Base-by-base conservation (phyloP, 2,329 filamentous ascomycete species). In the Pezicula rhizophila region DNA sequence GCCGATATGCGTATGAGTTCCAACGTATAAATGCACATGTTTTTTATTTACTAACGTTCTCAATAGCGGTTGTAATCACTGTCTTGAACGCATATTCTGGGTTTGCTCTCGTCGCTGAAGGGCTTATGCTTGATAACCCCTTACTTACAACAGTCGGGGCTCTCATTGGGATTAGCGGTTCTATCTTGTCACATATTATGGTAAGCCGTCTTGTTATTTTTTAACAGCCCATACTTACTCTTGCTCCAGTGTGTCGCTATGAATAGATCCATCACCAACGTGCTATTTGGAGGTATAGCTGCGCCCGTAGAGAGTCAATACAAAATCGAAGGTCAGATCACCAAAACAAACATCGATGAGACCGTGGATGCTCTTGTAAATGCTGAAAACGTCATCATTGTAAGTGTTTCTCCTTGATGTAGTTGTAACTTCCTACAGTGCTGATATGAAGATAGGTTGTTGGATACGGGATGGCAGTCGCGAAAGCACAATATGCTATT, bases 381-480 rank as follows among this genome's bases (percentile, higher is more conserved):
- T 52, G 84, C 89, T 0, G 88, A 95, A 61, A 90, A 78, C 42
- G 88, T 95, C 48, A 93, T 95, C 59, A 90, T 96, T 47, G 84
- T 74, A 63, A 41, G 64, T 54, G 23, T 25, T 26, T 26, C 2
- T 15, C 14, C 42, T 31, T 11, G n/a, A 37, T 42, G 1, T 2
- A 20, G 41, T 49, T 34, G 41, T 17, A 34, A 23, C 23, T 7
- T 23, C 1, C 23, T 7, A 5, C 17, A 43, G 6, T 26, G 35
- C 44, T 42, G 61, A 65, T 66, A 23, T 92, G 1, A 37, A 11
- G 2, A 10, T 14, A 49, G 61, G 46, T 65, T 3, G 89, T 95
- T 5, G 90, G 90, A 1, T 96, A 95, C 59, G 90, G 90, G 46
- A 96, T 96, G 90, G 90, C 90, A 0, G 89, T 96, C 1, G 89